Conservation (phyloP, 768 basidiomycete species). For the Boletales sp. region DNA sequence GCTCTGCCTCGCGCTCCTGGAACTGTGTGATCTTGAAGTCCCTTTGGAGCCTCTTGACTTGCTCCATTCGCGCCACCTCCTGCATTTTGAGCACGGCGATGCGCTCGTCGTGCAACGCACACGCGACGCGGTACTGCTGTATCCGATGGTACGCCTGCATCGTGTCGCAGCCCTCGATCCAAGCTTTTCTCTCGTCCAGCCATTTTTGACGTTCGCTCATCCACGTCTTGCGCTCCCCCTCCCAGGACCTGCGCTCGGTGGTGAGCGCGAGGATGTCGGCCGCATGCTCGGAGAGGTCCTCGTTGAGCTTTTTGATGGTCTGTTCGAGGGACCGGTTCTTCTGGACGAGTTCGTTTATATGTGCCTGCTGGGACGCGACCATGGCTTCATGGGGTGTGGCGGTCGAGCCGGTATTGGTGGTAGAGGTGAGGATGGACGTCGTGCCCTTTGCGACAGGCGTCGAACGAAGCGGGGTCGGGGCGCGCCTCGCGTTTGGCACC, state of each 20-base stretch:
- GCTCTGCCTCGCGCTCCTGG: slow-evolving; percentile 56
- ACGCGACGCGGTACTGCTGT: slow-evolving; percentile 54
- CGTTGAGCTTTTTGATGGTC: slow-evolving; percentile 50
- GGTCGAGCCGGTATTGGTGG: slow-evolving; percentile 27
- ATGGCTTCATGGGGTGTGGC: slow-evolving; percentile 42
- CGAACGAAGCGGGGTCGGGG: slow-evolving; percentile 20
- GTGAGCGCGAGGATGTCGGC: slow-evolving; percentile 32
- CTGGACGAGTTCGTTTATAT: slow-evolving; percentile 73
- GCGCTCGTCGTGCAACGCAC: slow-evolving; percentile 54
- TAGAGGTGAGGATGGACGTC: slow-evolving; percentile 24
- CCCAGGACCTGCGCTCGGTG: slow-evolving; percentile 36
- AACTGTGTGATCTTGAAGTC: slow-evolving; percentile 70
- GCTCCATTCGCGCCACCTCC: slow-evolving; percentile 53
- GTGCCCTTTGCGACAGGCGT: slow-evolving; percentile 17
- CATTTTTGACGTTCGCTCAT: slow-evolving; percentile 34
- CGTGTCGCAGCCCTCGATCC: slow-evolving; percentile 61
- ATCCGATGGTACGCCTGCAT: slow-evolving; percentile 62
- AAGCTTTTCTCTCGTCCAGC: slow-evolving; percentile 51
- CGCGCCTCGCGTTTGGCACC: slow-evolving; percentile 12
- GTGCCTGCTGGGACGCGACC: slow-evolving; percentile 57
- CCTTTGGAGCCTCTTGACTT: slow-evolving; percentile 54
- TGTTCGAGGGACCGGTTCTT: slow-evolving; percentile 64
- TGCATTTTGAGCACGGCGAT: slow-evolving; percentile 49
- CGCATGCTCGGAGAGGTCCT: slow-evolving; percentile 40
- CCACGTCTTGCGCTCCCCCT: slow-evolving; percentile 26